Base-by-base conservation (phyloP, 2,329 filamentous ascomycete genomes). In the Pezicula radicicola region DNA sequence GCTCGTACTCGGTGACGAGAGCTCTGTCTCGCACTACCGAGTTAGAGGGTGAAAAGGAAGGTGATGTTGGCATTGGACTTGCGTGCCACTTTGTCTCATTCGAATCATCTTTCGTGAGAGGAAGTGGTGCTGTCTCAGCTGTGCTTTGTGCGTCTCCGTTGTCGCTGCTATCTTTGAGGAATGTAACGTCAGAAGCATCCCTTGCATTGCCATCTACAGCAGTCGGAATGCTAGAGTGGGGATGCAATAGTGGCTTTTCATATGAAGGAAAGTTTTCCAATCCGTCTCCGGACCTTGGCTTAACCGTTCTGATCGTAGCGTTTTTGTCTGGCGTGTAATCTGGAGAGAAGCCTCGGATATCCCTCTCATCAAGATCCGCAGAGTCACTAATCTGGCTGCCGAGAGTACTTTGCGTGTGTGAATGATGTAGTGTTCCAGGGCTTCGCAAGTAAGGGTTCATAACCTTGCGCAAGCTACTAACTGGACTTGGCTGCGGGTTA, bases 381-480 rank as follows among this genome's bases (percentile, higher is more conserved):
- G 51, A 56, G 15, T 63, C 54, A 39, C 60, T 59, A 47, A 60
- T 51, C 41, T 62, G 53, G 21, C 55, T 54, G 48, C 62, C 59
- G 9, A 58, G 50, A 16, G 48, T 58, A 28, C 39, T 50, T 28
- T 54, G 54, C 27, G 54, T 41, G 36, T 59, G 50, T 19, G 55
- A 45, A 39, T 60, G 60, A n/a, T 54, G 51, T 2, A 60, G 58
- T 52, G 55, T 58, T 16, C 46, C 59, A 16, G 60, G 57, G 12
- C 59, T 62, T 28, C 56, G 58, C 18, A 96, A 72, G 67, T 91
- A 97, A 6, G 89, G 91, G 70, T 87, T 88, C 91, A 96, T 96
- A 48, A 89, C 88, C 70, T 89, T 83, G 54, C 89, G 83, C 60
- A 96, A 74, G 70, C 91, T 96, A 67, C 88, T 94, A 36, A 87